A percentile compares a stretch with the other conserved stretches of the same genome.
These are phyloP conservation scores for Colletotrichum sp. DNA, from an alignment of 2,329 filamentous ascomycete genomes.

Conservation along the genomic window DNA sequence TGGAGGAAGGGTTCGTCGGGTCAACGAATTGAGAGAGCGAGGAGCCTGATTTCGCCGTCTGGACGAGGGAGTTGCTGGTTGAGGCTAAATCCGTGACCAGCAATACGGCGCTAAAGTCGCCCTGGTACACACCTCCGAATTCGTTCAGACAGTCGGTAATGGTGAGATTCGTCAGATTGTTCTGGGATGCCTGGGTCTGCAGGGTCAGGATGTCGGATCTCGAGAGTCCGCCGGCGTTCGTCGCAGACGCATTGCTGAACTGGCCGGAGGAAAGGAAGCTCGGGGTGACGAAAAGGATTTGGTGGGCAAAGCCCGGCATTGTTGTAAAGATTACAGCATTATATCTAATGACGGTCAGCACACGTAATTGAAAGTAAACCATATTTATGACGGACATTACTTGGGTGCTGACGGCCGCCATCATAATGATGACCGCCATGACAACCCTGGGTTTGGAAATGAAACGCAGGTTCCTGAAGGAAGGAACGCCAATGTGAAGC, in stretches of 20 bases:
- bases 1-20: slow-evolving; percentile 4
- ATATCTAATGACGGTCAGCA: slow-evolving; percentile 41
- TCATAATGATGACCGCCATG: slow-evolving; percentile 43
- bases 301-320: slow-evolving; percentile 35
- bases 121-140: slow-evolving; percentile 35
- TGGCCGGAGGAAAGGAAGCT: slow-evolving; percentile 39
- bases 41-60: slow-evolving; percentile 32
- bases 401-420: slow-evolving; percentile 49
- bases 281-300: slow-evolving; percentile 38
- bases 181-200: slow-evolving; percentile 35
- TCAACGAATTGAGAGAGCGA: slow-evolving; percentile 20
- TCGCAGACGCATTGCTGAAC: slow-evolving; percentile 38
- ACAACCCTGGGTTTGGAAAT: slow-evolving; percentile 46
- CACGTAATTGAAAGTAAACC: background rate
- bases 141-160: slow-evolving; percentile 32
- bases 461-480: slow-evolving; percentile 51
- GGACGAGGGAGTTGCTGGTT: slow-evolving; percentile 34
- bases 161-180: slow-evolving; percentile 34
- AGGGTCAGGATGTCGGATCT: slow-evolving; percentile 37
- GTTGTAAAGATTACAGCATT: slow-evolving; percentile 55
- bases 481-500: slow-evolving; percentile 61
- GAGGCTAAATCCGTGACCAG: slow-evolving; percentile 33
- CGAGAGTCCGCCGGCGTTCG: slow-evolving; percentile 38
- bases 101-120: slow-evolving; percentile 36
- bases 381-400: slow-evolving; percentile 47